These are phyloP conservation scores for Podosphaera aphanis DNA, from an alignment of 2,329 filamentous ascomycete species.

Conservation along the genomic window DNA sequence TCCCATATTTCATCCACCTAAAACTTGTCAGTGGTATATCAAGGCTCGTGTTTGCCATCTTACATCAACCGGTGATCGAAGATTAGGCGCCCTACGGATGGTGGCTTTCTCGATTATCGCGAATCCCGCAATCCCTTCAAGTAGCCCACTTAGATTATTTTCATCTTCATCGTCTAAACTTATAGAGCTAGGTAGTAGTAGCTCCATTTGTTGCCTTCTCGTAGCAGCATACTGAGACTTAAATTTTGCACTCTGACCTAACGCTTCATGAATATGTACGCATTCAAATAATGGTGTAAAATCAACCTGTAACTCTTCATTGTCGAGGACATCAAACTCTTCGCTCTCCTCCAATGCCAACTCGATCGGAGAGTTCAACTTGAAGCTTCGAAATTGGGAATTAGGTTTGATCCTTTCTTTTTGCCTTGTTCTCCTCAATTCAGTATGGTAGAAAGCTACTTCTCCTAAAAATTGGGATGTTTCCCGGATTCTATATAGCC, in stretches of 20 bases:
- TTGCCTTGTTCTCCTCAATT: slow-evolving; percentile 61
- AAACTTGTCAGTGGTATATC: slow-evolving; percentile 5
- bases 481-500: slow-evolving; percentile 85
- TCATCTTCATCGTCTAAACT: slow-evolving; percentile 67
- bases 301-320: slow-evolving; percentile 83
- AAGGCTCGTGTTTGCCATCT: slow-evolving; percentile 10
- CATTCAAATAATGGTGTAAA: slow-evolving; percentile 90
- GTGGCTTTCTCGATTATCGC: slow-evolving; percentile 91
- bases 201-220: slow-evolving; percentile 70
- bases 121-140: slow-evolving; percentile 89
- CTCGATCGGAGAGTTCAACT: slow-evolving; percentile 86
- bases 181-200: slow-evolving; percentile 56
- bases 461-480: slow-evolving; percentile 91
- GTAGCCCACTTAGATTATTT: slow-evolving; percentile 65
- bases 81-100: slow-evolving; percentile 61
- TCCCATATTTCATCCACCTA: slow-evolving; percentile 97
- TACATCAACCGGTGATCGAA: slow-evolving; percentile 65
- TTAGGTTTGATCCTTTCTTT: slow-evolving; percentile 60
- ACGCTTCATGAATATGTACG: slow-evolving; percentile 82
- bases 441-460: slow-evolving; percentile 89
- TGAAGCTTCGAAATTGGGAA: slow-evolving; percentile 57
- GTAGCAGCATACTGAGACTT: slow-evolving; percentile 79
- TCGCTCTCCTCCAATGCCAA: slow-evolving; percentile 85
- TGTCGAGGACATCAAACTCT: slow-evolving; percentile 86
- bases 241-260: slow-evolving; percentile 82